phyloP scores from a whole-genome alignment of 139 green algal species.

The Klebsormidium nitens region DNA sequence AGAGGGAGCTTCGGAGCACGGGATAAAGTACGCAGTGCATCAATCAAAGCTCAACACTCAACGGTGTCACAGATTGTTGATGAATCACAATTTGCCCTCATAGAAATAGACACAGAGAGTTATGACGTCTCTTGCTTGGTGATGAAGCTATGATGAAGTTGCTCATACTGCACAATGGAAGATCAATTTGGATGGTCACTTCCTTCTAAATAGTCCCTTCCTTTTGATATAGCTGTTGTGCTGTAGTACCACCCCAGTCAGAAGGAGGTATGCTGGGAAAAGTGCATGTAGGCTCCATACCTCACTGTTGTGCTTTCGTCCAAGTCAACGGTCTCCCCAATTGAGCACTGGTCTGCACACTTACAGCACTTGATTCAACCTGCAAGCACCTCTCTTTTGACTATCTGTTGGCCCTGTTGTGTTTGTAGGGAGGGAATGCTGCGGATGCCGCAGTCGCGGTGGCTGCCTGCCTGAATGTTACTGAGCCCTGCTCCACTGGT shows the following conservation, averaged over 20 bases:
- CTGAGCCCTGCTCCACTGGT: slow-evolving; percentile 60
- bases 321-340: not conserved
- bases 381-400: not conserved
- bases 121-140: no score
- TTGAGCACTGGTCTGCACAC: not conserved
- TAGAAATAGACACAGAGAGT: no score
- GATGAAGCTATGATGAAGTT: no score
- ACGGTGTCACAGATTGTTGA: not conserved
- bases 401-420: not conserved
- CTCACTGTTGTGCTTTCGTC: not conserved
- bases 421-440: slow-evolving; percentile 54
- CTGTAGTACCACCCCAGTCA: no score
- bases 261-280: not conserved
- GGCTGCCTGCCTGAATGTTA: slow-evolving; percentile 60
- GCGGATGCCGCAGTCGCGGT: slow-evolving; percentile 68
- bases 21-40: not conserved
- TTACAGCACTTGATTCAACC: not conserved
- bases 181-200: no score
- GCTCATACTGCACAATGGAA: no score
- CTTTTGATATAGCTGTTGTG: no score
- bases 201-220: no score
- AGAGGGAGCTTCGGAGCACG: not conserved
- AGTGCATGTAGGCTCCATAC: not conserved
- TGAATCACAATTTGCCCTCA: not conserved
- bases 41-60: not conserved